Evolutionary conservation across 257 asterid genomes (phyloP), one percentile per base, ranked within the genome.

Genomic region (Apocynum venetum): DNA sequence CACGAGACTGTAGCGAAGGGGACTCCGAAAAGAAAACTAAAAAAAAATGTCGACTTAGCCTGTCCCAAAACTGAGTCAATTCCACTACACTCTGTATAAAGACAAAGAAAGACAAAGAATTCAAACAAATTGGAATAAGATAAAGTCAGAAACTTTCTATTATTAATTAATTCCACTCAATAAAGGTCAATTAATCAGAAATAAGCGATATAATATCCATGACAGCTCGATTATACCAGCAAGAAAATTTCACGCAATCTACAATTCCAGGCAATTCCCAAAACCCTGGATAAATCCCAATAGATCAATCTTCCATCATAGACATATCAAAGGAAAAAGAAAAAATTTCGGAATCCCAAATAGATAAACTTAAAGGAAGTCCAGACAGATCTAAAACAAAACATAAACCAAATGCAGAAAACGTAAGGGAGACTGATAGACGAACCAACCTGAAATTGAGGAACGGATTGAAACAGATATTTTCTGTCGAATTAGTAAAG

Each of bases 371-470:
- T 4, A 15, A 3, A 12, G 25, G 47, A 68, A 78, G 11, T 73
- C 73, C 47, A 63, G 4, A 57, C 67, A 64, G 55, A 41, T 40
- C 25, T 0, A 15, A 57, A 57, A 57, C 11, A n/a, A 56, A 57
- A 48, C 31, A 7, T 8, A 2, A 57, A 35, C 31, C 12, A 31
- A 41, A 49, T 40, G 59, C n/a, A 48, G 48, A 47, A 6, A 20
- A 67, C 20, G n/a, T 2, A 20, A 53, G 51, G 25, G 25, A 64
- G 74, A 11, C 36, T 5, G 46, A 14, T 0, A 20, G 69, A 57
- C 47, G 40, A 73, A n/a, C 74, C 8, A 52, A 73, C 77, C 82
- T 52, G 60, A 41, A 53, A 52, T 51, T 5, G 51, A 10, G 31
- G 48, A 68, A 43, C n/a, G 35, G 72, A 41, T 43, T 8, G 72